Conservation (phyloP, 768 basidiomycete species). For the Galerina marginata region DNA sequence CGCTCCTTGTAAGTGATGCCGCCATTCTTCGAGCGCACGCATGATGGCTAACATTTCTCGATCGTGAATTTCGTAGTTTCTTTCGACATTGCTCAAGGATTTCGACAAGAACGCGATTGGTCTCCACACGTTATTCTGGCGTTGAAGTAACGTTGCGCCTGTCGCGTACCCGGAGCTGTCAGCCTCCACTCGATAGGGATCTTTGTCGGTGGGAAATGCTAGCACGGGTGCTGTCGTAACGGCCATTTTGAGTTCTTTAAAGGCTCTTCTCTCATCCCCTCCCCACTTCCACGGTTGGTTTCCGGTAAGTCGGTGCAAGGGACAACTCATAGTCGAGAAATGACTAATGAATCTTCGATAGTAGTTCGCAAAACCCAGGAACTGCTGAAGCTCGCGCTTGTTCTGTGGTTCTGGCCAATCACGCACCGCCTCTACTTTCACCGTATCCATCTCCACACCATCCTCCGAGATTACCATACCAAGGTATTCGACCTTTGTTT, state of each 20-base stretch:
- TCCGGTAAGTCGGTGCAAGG: conserved; percentile 20
- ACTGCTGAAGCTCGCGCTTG: conserved; percentile 39
- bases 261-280: background rate
- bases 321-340: conserved; percentile 33
- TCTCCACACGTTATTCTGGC: conserved; percentile 30
- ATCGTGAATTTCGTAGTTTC: conserved; percentile 35
- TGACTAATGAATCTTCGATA: conserved; percentile 37
- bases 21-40: conserved; percentile 30
- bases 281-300: conserved; percentile 13
- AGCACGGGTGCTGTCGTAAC: conserved; percentile 8
- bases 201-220: conserved; percentile 3
- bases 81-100: conserved; percentile 22
- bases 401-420: conserved; percentile 37
- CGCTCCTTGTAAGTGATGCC: conserved; percentile 29
- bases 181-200: conserved; percentile 17
- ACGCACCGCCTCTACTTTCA: conserved; percentile 33
- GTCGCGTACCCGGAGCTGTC: conserved; percentile 46
- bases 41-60: conserved; percentile 53
- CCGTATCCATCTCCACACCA: conserved; percentile 34
- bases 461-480: conserved; percentile 28
- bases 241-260: conserved; percentile 4
- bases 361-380: conserved; percentile 47
- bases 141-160: conserved; percentile 44
- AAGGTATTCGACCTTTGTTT: conserved; percentile 34
- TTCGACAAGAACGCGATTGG: conserved; percentile 46